These are phyloP conservation scores for Colletotrichum simmondsii DNA, from an alignment of 2,329 filamentous ascomycete species.

Conservation along the genomic window DNA sequence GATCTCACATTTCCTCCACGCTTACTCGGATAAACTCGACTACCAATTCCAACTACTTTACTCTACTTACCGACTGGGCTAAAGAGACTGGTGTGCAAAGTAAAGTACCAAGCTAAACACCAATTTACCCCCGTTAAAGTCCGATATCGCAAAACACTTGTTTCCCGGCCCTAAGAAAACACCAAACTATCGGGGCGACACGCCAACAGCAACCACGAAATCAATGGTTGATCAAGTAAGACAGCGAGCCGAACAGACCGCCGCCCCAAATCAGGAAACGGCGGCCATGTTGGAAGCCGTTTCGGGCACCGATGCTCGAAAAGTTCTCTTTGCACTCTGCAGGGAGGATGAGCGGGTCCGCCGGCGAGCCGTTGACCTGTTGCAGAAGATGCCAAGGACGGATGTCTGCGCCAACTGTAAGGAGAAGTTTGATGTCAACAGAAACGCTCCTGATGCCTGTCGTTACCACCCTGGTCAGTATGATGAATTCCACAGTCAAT, in stretches of 20 bases:
- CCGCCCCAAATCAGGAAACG: not conserved
- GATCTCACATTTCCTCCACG: not conserved
- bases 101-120: not conserved
- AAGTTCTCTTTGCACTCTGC: not conserved
- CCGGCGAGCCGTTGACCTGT: not conserved
- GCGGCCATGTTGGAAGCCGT: constrained; percentile 1
- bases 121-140: not conserved
- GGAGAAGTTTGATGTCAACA: not conserved
- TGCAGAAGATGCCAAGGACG: not conserved
- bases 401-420: not conserved
- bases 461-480: not conserved
- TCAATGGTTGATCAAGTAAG: not conserved
- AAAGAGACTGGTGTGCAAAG: not conserved
- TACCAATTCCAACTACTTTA: not conserved
- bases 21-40: not conserved
- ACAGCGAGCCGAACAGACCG: not conserved
- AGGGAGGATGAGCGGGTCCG: not conserved
- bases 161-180: not conserved
- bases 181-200: not conserved
- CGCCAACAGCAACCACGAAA: not conserved
- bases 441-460: not conserved
- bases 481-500: no score
- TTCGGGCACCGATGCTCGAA: not conserved
- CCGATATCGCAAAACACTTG: not conserved
- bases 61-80: not conserved